phyloP scores from a whole-genome alignment of 139 green algal genomes.

The Desmodesmus armatus region DNA sequence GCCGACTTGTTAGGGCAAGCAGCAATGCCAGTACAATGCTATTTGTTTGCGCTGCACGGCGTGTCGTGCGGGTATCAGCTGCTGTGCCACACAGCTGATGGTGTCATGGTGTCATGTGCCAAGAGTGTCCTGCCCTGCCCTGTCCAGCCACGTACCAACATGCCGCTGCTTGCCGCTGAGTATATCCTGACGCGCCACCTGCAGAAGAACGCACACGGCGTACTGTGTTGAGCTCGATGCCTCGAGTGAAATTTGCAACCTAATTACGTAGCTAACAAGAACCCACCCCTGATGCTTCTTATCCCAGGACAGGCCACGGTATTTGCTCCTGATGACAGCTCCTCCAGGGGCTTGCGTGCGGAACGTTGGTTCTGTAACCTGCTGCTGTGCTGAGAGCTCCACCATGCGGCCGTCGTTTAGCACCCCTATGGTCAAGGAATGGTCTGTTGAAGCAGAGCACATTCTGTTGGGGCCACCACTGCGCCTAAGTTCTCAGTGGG shows the following conservation, averaged over 20 bases:
- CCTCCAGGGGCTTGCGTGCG: background rate
- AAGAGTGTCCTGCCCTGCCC: background rate
- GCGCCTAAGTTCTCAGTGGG: background rate
- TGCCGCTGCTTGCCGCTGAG: constrained; percentile 28
- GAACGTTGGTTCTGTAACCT: background rate
- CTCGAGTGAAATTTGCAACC: background rate
- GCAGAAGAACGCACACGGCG: background rate
- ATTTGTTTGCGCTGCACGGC: background rate
- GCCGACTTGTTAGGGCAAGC: background rate
- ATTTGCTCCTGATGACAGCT: background rate
- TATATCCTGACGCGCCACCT: constrained; percentile 35
- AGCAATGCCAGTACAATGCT: background rate
- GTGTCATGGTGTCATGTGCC: too few relatives aligned
- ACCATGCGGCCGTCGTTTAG: background rate
- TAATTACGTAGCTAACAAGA: background rate
- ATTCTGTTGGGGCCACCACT: background rate
- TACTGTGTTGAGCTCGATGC: background rate
- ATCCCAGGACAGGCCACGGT: constrained; percentile 9
- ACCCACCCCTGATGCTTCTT: constrained; percentile 21
- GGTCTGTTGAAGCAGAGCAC: background rate
- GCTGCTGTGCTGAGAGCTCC: background rate
- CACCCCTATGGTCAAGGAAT: background rate
- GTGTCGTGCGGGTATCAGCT: background rate
- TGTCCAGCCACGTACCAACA: constrained; percentile 1
- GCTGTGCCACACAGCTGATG: background rate